phyloP scores from a whole-genome alignment of 495 filamentous ascomycete species.

The Parathielavia hyrcaniae region DNA sequence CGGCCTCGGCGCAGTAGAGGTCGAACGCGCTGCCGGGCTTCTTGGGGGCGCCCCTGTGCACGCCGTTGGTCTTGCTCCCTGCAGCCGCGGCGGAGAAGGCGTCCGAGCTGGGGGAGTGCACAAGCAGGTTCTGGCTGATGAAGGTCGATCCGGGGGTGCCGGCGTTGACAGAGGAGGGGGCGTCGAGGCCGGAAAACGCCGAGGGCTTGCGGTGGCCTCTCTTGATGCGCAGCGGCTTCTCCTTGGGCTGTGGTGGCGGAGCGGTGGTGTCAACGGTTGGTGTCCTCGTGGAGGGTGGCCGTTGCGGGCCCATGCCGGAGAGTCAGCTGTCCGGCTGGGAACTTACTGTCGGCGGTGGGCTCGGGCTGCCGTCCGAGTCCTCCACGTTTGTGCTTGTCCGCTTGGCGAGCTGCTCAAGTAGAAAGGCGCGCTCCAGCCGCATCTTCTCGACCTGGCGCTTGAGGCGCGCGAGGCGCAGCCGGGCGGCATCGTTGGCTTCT shows the following conservation, averaged over 20 bases:
- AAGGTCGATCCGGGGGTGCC: conserved; percentile 32
- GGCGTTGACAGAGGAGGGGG: conserved; percentile 16
- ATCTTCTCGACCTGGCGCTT: conserved; percentile 81
- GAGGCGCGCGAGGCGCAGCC: conserved; percentile 71
- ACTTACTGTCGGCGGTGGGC: conserved; percentile 64
- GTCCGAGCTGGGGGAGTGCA: conserved; percentile 45
- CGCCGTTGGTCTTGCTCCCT: conserved; percentile 26
- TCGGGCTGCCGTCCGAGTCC: conserved; percentile 66
- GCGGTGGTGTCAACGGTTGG: conserved; percentile 23
- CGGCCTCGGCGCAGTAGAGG: conserved; percentile 45
- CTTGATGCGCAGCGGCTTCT: conserved; percentile 85
- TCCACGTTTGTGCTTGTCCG: conserved; percentile 75
- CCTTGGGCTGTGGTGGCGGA: conserved; percentile 59
- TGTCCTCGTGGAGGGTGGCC: conserved; percentile 18
- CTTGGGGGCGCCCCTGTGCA: conserved; percentile 31
- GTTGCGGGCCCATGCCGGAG: conserved; percentile 5
- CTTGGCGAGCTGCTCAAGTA: conserved; percentile 80
- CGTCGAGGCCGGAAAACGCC: conserved; percentile 32
- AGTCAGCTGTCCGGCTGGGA: conserved; percentile 14
- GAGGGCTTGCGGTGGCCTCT: conserved; percentile 59
- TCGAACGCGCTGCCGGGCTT: conserved; percentile 47
- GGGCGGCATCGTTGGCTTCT: conserved; percentile 72
- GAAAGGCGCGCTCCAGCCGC: conserved; percentile 81
- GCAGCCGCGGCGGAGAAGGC: conserved; percentile 35
- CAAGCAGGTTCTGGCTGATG: conserved; percentile 39